Base-by-base conservation (phyloP, 140 eudicot species). In the Anethum foeniculum region DNA sequence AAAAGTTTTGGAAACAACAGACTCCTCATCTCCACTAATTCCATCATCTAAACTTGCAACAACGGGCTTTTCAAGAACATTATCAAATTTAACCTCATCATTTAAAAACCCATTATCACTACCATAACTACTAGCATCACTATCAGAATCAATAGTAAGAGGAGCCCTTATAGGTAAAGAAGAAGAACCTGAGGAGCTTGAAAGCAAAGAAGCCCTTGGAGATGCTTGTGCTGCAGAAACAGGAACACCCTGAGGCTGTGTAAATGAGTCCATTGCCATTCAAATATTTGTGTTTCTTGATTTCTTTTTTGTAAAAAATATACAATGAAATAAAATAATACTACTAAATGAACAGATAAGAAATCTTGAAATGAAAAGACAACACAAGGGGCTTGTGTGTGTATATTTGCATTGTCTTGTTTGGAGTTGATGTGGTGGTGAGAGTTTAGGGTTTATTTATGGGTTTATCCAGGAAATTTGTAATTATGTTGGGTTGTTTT, bases 101-200 rank as follows among this genome's bases (percentile, higher is more conserved):
- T 86, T 78, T 30, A 75, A 85, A 81, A 51, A 82, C 10, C 83
- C 84, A 84, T 68, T 69, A 87, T 36, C 88, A 85, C 89, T 85
- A 69, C 62, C 64, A 84, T 46, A 85, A 36, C 88, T 84, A 76
- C 89, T 87, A 60, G 71, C 81, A 36, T 90, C 97, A 81, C 83
- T 81, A 79, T 93, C 96, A 83, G 90, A 89, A 81, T 93, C 97
- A 79, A 87, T 30, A 15, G 97, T 93, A 27, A 86, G 88, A 51
- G 97, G 97, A 85, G 97, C 97, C 86, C 96, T 89, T 78, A 93
- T 93, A 77, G 90, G 92, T 41, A 86, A 54, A 64, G 88, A 88
- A 84, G 87, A 88, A 86, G 77, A 84, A 89, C 94, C 94, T 91
- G 94, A 27, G 13, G 87, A 30, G 81, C 62, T 80, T 83, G 82